A percentile compares a stretch with the other conserved stretches of the same genome.
Evolutionary conservation across 768 basidiomycete species (phyloP).

Genomic region (Tephrocybe rancida): DNA sequence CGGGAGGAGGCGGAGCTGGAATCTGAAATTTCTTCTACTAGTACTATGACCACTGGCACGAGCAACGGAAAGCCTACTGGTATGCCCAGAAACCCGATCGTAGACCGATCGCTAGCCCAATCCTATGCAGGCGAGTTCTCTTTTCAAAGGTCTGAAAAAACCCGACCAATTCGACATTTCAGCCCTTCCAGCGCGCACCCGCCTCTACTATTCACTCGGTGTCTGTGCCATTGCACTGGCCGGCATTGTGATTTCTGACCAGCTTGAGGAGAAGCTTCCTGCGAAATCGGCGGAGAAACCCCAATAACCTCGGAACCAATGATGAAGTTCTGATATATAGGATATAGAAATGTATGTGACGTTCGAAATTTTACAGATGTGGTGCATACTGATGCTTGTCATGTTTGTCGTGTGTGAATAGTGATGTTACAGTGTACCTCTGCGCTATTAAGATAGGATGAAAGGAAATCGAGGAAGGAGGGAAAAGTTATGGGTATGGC

Average conservation of each 20-base stretch:
- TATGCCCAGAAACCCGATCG: slow-evolving; percentile 16
- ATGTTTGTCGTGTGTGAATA: slow-evolving; percentile 10
- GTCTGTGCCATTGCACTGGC: slow-evolving; percentile 46
- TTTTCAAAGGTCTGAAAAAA: slow-evolving; percentile 11
- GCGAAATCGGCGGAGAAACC: slow-evolving; percentile 17
- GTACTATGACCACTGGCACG: neutral
- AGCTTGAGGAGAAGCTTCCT: slow-evolving; percentile 47
- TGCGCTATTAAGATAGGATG: slow-evolving; percentile 15
- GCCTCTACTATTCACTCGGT: slow-evolving; percentile 51
- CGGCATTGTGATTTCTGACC: slow-evolving; percentile 53
- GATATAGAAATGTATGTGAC: slow-evolving; percentile 13
- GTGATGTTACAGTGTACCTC: slow-evolving; percentile 6
- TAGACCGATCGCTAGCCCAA: slow-evolving; percentile 35
- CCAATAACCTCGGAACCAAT: slow-evolving; percentile 2
- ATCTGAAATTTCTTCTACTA: neutral
- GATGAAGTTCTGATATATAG: slow-evolving; percentile 4
- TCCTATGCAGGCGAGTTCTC: slow-evolving; percentile 37
- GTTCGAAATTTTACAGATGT: neutral
- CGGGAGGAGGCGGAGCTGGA: slow-evolving; percentile 10
- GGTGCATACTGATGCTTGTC: slow-evolving; percentile 5
- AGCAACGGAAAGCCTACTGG: slow-evolving; percentile 9
- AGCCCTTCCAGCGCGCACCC: slow-evolving; percentile 59
- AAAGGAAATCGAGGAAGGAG: neutral
- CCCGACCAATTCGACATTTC: neutral
- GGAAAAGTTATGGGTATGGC: slow-evolving; percentile 8